Conservation (phyloP, 208 protist species). For the Trichomonas tenax region DNA sequence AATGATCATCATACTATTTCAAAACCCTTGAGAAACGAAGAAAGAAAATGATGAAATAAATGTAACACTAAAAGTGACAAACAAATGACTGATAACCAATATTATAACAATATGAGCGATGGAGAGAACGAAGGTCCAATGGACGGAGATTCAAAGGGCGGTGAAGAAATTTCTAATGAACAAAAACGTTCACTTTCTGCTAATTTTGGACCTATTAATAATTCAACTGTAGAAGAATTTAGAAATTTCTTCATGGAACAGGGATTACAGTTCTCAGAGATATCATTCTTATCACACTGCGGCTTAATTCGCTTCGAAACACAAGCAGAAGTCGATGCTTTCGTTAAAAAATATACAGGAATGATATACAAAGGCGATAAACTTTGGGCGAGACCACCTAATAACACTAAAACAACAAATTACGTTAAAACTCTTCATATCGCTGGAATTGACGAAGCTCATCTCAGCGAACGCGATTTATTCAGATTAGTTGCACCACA, state of each 20-base stretch:
- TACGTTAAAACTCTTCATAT: not conserved
- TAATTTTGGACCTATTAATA: not conserved
- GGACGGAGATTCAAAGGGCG: not conserved
- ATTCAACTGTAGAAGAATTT: not conserved
- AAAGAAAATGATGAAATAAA: too few relatives aligned
- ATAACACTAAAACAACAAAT: not conserved
- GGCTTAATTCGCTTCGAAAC: not conserved
- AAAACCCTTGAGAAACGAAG: too few relatives aligned
- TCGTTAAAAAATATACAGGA: not conserved
- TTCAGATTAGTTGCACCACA: not conserved
- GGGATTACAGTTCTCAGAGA: not conserved
- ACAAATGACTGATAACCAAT: not conserved
- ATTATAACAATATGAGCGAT: not conserved
- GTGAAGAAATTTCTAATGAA: not conserved
- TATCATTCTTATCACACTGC: not conserved
- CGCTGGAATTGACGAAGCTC: not conserved
- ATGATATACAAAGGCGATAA: not conserved
- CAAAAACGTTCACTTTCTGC: not conserved
- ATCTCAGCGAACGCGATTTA: not conserved
- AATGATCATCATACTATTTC: too few relatives aligned
- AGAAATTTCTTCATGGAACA: not conserved
- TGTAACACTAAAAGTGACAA: not conserved
- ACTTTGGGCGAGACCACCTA: not conserved
- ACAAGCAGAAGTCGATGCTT: not conserved
- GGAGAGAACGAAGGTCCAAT: not conserved